Base-by-base conservation (phyloP, 2,329 filamentous ascomycete genomes). In the Cercospora sesami region DNA sequence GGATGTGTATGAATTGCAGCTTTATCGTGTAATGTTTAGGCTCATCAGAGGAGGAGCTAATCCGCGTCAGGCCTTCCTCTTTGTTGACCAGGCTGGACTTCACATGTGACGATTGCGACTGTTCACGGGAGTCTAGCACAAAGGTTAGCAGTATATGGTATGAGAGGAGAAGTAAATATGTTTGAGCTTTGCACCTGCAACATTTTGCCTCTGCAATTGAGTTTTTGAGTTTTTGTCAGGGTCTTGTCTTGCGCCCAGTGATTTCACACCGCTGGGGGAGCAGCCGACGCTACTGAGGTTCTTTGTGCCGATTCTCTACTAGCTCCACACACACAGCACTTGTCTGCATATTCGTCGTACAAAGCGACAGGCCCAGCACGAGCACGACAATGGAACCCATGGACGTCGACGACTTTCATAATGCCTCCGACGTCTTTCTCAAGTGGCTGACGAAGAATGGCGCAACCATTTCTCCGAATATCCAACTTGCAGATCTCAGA, bases 401-500 rank as follows among this genome's bases (percentile, higher is more conserved):
- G 72, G 72, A 71, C 18, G 73, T 74, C 64, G 75, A 75, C 57
- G 70, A 68, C 62, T 74, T 73, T 51, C 68, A 73, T 83, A 71
- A 73, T 76, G 69, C 80, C 80, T 73, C 86, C 83, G 51, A 79
- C 81, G 66, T 77, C 77, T 90, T 90, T 73, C 72, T 87, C 69
- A 73, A 80, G 65, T 91, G 88, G 88, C 83, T 91, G 42, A 77
- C 79, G 53, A 79, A 80, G 53, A 80, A 81, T 31, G 84, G 85
- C 48, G 85, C 87, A 60, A 81, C 80, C 36, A 80, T 90, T 70
- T 89, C 82, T 72, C 77, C 82, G 39, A 89, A 89, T 72, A 85
- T 90, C 69, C 76, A 80, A 69, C 76, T 91, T 30, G 81, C 82
- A 60, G 88, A 90, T 79, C 77, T 90, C 66, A 82, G 87, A 75